These are phyloP conservation scores for Agrocybe chaxingu DNA, from an alignment of 768 basidiomycete species.

Conservation along the genomic window DNA sequence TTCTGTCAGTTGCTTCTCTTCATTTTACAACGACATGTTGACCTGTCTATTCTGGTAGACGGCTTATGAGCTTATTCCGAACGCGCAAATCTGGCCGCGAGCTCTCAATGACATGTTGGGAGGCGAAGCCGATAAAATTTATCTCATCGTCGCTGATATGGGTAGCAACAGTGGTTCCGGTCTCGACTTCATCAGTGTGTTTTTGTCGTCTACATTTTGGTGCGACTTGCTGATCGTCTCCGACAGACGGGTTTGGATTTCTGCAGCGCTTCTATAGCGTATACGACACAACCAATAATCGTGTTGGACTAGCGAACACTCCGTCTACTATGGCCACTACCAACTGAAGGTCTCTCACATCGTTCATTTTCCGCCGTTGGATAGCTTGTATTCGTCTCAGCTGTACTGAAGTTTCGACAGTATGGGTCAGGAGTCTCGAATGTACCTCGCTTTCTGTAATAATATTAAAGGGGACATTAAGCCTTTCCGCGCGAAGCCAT, in stretches of 20 bases:
- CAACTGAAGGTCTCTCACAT: constrained; percentile 20
- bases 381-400: no score
- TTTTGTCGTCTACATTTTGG: neutral
- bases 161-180: constrained; percentile 47
- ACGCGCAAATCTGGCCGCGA: constrained; percentile 68
- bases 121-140: constrained; percentile 47
- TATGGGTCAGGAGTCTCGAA: no score
- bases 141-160: constrained; percentile 50
- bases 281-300: constrained; percentile 40
- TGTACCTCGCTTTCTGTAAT: no score
- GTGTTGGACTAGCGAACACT: constrained; percentile 36
- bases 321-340: constrained; percentile 30
- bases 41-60: constrained; percentile 22
- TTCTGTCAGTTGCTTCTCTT: constrained; percentile 23
- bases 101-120: constrained; percentile 48
- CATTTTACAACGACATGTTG: no score
- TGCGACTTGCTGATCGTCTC: neutral
- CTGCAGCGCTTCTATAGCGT: constrained; percentile 61
- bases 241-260: constrained; percentile 52
- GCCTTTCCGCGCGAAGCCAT: neutral
- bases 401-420: no score
- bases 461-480: no score
- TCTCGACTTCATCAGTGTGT: constrained; percentile 59
- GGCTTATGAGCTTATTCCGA: constrained; percentile 49
- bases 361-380: no score